These are phyloP conservation scores for Calocera viscosa DNA, from an alignment of 768 basidiomycete genomes.

Conservation along the genomic window DNA sequence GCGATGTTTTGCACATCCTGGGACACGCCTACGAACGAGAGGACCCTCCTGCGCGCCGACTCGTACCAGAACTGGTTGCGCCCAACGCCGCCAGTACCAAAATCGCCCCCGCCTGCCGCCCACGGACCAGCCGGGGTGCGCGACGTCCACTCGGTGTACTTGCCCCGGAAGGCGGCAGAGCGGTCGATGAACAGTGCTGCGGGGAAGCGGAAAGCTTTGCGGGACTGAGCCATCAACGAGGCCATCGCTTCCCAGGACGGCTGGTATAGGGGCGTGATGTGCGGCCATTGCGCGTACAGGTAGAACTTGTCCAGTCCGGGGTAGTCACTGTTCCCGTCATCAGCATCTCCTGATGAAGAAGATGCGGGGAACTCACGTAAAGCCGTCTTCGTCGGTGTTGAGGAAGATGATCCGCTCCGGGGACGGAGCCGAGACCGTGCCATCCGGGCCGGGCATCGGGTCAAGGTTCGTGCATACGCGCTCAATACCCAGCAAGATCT, in stretches of 20 bases:
- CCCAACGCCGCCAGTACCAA: conserved; percentile 29
- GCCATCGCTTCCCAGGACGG: conserved; percentile 3
- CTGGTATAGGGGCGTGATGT: conserved; percentile 3
- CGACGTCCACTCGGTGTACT: conserved; percentile 30
- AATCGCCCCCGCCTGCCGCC: conserved; percentile 53
- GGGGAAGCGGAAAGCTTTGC: conserved; percentile 48
- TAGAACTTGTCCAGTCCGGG: neutral
- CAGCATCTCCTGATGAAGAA: neutral
- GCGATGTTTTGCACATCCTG: conserved; percentile 21
- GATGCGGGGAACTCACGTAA: neutral
- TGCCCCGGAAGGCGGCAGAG: conserved; percentile 63
- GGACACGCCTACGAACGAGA: conserved; percentile 50
- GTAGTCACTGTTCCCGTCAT: neutral
- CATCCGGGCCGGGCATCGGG: neutral
- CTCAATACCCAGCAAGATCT: conserved; percentile 64
- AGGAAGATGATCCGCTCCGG: conserved; percentile 1
- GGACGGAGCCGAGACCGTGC: neutral
- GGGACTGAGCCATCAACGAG: neutral
- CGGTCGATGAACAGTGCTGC: conserved; percentile 58
- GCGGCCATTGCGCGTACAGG: neutral
- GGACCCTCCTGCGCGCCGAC: conserved; percentile 50
- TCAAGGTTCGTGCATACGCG: conserved; percentile 35
- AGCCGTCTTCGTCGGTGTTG: neutral
- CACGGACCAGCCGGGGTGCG: conserved; percentile 51
- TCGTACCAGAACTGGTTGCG: conserved; percentile 52